phyloP scores from a whole-genome alignment of 2,329 filamentous ascomycete species.

The Stemphylium lycopersici region DNA sequence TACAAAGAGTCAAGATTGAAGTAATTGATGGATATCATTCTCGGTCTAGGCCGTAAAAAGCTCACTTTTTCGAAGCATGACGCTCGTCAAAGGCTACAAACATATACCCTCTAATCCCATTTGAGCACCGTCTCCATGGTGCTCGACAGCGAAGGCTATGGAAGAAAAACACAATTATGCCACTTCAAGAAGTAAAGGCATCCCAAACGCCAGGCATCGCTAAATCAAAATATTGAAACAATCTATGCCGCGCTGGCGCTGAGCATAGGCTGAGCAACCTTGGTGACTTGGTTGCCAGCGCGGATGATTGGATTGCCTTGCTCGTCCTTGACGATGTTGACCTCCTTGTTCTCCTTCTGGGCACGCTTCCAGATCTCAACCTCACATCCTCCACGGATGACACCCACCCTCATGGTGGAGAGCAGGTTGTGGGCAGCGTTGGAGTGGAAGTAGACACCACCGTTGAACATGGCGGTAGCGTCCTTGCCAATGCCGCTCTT shows the following conservation, averaged over 20 bases:
- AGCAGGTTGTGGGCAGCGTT: constrained; percentile 50
- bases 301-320: constrained; percentile 82
- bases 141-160: constrained; percentile 37
- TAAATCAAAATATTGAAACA: constrained; percentile 21
- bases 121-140: constrained; percentile 24
- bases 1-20: background rate
- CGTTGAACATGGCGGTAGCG: constrained; percentile 54
- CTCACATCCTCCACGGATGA: constrained; percentile 52
- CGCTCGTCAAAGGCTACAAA: constrained; percentile 30
- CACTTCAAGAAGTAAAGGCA: constrained; percentile 20
- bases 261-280: constrained; percentile 77
- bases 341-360: constrained; percentile 67
- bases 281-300: constrained; percentile 84
- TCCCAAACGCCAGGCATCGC: constrained; percentile 44
- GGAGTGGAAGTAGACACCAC: constrained; percentile 52
- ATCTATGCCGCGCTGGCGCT: constrained; percentile 81
- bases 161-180: constrained; percentile 37
- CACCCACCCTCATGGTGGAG: constrained; percentile 38
- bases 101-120: constrained; percentile 39
- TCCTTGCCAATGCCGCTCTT: constrained; percentile 52
- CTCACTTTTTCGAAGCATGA: constrained; percentile 28
- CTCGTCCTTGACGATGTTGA: constrained; percentile 79
- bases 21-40: constrained; percentile 26
- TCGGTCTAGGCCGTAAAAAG: constrained; percentile 23
- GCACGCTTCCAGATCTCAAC: constrained; percentile 55